Conservation (phyloP, 164 flowering plant species). For the Umbellularia californica region DNA sequence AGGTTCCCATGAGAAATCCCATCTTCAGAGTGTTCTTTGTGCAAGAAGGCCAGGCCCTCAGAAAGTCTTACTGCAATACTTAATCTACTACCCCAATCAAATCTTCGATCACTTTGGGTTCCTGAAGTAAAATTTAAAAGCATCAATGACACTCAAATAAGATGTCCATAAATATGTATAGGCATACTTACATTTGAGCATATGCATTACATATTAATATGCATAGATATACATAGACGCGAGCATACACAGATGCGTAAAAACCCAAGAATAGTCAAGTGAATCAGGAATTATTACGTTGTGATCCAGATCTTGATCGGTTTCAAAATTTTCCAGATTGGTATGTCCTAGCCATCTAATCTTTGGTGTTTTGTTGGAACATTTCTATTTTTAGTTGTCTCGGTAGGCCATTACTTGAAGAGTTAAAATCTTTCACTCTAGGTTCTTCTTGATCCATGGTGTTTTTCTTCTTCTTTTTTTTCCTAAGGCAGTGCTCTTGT, state of each 20-base stretch:
- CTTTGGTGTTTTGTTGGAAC: not conserved
- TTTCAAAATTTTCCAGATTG: not conserved
- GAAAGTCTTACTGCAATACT: slow-evolving; percentile 40
- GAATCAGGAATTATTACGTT: not conserved
- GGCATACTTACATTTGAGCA: not conserved
- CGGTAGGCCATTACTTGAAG: not conserved
- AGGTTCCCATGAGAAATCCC: slow-evolving; percentile 65
- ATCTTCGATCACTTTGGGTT: slow-evolving; percentile 25
- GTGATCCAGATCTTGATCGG: not conserved
- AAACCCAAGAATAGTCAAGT: not conserved
- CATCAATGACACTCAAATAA: not conserved
- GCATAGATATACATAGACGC: too few relatives aligned
- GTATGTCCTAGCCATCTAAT: not conserved
- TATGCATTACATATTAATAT: not conserved
- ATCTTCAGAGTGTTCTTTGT: slow-evolving; percentile 33
- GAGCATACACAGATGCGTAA: too few relatives aligned
- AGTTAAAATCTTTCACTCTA: not conserved
- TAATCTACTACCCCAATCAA: slow-evolving; percentile 64
- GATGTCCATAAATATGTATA: not conserved
- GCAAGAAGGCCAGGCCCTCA: slow-evolving; percentile 52
- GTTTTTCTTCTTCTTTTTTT: too few relatives aligned
- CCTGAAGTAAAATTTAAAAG: slow-evolving; percentile 24
- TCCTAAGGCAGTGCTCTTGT: too few relatives aligned
- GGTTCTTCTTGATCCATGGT: too few relatives aligned
- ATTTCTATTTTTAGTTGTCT: not conserved